These are phyloP conservation scores for Colletotrichum euphorbiae DNA, from an alignment of 2,329 filamentous ascomycete genomes.

Conservation along the genomic window DNA sequence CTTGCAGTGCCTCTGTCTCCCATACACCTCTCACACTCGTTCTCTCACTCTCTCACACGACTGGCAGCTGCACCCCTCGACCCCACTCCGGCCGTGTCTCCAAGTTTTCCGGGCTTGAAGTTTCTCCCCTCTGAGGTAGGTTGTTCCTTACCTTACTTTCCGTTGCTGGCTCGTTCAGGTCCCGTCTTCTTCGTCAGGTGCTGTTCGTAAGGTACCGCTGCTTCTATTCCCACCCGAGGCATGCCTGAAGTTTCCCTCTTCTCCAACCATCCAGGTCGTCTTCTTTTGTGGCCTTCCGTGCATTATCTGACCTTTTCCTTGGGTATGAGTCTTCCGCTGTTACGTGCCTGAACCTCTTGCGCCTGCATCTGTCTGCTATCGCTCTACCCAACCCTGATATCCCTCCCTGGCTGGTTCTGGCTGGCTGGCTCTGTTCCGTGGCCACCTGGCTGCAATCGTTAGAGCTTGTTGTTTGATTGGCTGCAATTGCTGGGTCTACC, in stretches of 20 bases:
- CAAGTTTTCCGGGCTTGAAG: not conserved
- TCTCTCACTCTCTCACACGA: not conserved
- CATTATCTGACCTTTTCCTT: slow-evolving; percentile 14
- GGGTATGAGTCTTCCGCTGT: not conserved
- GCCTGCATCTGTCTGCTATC: not conserved
- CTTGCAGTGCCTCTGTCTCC: not conserved
- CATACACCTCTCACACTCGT: slow-evolving; percentile 1
- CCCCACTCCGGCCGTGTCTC: slow-evolving; percentile 5
- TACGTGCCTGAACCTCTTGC: slow-evolving; percentile 16
- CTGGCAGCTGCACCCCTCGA: not conserved
- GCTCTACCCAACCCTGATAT: slow-evolving; percentile 8
- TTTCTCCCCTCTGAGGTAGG: not conserved
- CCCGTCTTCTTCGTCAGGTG: not conserved
- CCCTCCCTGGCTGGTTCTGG: slow-evolving; percentile 17
- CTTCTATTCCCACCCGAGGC: slow-evolving; percentile 24
- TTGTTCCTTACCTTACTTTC: not conserved
- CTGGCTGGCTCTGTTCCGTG: slow-evolving; percentile 18
- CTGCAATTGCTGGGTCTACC: not conserved
- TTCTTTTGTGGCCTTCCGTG: slow-evolving; percentile 21
- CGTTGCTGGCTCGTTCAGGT: slow-evolving; percentile 2
- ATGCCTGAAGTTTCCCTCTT: slow-evolving; percentile 18
- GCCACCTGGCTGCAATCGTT: slow-evolving; percentile 28
- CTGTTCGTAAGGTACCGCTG: slow-evolving; percentile 26
- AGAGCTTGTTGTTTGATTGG: slow-evolving; percentile 13
- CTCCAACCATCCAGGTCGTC: slow-evolving; percentile 18